phyloP scores from a whole-genome alignment of 78 protist genomes.

The Pigoraptor vietnamica region DNA sequence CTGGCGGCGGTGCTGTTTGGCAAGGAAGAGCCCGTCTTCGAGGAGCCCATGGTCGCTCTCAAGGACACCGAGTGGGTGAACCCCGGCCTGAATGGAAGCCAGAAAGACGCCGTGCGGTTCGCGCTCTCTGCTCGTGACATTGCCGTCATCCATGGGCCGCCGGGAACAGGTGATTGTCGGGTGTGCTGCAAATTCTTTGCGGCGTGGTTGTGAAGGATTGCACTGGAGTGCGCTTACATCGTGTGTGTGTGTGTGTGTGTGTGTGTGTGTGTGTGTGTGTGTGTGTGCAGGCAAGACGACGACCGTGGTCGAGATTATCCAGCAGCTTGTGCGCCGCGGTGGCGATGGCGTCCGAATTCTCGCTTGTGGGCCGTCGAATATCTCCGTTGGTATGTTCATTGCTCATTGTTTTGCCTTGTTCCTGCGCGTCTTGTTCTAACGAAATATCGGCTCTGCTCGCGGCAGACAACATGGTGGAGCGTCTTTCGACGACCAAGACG shows the following conservation, averaged over 20 bases:
- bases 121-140: slow-evolving; percentile 4
- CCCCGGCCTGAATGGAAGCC: neutral
- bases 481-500: neutral
- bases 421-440: too few species aligned
- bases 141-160: slow-evolving; percentile 51
- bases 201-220: too few species aligned
- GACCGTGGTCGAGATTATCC: slow-evolving; percentile 36
- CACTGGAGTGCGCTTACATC: too few species aligned
- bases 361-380: slow-evolving; percentile 41
- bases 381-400: slow-evolving; percentile 19
- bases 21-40: neutral
- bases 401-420: neutral
- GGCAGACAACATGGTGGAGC: neutral
- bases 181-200: neutral
- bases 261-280: neutral
- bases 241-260: slow-evolving; percentile 9
- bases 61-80: neutral
- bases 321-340: slow-evolving; percentile 19
- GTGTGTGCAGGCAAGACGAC: slow-evolving; percentile 28
- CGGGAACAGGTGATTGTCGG: slow-evolving; percentile 16
- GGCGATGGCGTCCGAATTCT: slow-evolving; percentile 3
- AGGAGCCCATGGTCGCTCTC: neutral
- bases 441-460: too few species aligned
- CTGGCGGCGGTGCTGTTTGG: neutral
- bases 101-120: neutral